Evolutionary conservation across 129 eudicot species (phyloP).

Genomic region (Tanacetum coccineum): DNA sequence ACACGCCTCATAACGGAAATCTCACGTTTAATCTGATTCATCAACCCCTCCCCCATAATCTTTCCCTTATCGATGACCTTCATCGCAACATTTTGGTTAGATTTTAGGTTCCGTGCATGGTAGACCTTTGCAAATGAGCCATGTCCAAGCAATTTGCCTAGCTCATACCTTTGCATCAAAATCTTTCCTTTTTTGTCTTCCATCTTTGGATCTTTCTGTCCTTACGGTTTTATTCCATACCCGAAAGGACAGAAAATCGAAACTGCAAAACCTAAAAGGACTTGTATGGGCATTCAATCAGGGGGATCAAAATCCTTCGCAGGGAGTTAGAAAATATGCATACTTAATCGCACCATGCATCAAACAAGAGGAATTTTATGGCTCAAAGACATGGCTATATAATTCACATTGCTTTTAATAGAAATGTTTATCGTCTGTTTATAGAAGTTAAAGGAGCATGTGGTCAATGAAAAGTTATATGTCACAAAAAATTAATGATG

Average conservation of each 20-base stretch:
- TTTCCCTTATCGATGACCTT: constrained; percentile 61
- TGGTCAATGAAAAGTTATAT: no score
- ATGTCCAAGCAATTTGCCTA: constrained; percentile 64
- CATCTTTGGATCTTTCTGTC: constrained; percentile 32
- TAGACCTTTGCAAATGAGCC: constrained; percentile 75
- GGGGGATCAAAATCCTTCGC: neutral
- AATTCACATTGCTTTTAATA: constrained; percentile 8
- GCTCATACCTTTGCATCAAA: constrained; percentile 56
- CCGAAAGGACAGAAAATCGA: constrained; percentile 7
- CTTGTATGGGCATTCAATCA: constrained; percentile 11
- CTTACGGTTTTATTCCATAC: constrained; percentile 12
- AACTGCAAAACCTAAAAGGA: constrained; percentile 3
- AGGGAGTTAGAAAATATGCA: neutral
- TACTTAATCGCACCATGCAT: neutral
- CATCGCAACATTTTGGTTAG: constrained; percentile 53
- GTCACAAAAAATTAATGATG: no score
- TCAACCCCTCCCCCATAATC: constrained; percentile 48
- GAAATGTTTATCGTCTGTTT: neutral
- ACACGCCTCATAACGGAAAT: constrained; percentile 64
- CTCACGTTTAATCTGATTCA: constrained; percentile 64
- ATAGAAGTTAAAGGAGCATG: no score
- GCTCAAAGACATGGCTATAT: constrained; percentile 14
- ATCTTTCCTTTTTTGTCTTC: constrained; percentile 53
- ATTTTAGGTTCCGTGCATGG: constrained; percentile 44
- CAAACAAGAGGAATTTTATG: constrained; percentile 10